A percentile compares a stretch with the other conserved stretches of the same genome.
These are phyloP conservation scores for Termitomyces sp. DNA, from an alignment of 768 basidiomycete genomes.

Conservation along the genomic window DNA sequence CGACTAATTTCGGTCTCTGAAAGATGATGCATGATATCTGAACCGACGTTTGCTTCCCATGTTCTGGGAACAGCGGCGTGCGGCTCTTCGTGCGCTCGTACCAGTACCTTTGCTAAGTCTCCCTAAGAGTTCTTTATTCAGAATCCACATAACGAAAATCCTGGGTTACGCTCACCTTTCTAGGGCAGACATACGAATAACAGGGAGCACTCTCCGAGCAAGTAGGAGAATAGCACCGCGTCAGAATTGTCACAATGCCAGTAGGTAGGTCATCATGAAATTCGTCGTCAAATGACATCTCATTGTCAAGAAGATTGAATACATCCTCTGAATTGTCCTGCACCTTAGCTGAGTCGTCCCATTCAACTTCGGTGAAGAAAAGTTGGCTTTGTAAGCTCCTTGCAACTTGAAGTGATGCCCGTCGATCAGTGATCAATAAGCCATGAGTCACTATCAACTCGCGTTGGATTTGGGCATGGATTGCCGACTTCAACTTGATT, in stretches of 20 bases:
- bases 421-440: constrained; percentile 71
- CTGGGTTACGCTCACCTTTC: constrained; percentile 44
- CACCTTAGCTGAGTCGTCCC: constrained; percentile 70
- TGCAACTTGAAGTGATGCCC: constrained; percentile 83
- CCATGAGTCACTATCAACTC: constrained; percentile 76
- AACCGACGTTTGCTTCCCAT: constrained; percentile 47
- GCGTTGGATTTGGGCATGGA: constrained; percentile 82
- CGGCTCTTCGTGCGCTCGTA: constrained; percentile 28
- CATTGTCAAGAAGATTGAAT: constrained; percentile 88
- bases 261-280: constrained; percentile 73
- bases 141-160: not conserved
- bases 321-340: constrained; percentile 90
- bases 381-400: constrained; percentile 88
- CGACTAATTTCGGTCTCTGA: constrained; percentile 77
- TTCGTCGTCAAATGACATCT: constrained; percentile 58
- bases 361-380: constrained; percentile 96
- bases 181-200: constrained; percentile 81
- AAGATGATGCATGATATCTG: constrained; percentile 41
- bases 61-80: constrained; percentile 29
- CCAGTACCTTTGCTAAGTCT: constrained; percentile 25
- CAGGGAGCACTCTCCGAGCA: constrained; percentile 80
- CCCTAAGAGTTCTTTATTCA: constrained; percentile 20
- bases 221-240: constrained; percentile 85
- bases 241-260: constrained; percentile 85
- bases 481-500: constrained; percentile 61